These are phyloP conservation scores for Byssothecium circinans DNA, from an alignment of 2,329 filamentous ascomycete species.

Conservation along the genomic window DNA sequence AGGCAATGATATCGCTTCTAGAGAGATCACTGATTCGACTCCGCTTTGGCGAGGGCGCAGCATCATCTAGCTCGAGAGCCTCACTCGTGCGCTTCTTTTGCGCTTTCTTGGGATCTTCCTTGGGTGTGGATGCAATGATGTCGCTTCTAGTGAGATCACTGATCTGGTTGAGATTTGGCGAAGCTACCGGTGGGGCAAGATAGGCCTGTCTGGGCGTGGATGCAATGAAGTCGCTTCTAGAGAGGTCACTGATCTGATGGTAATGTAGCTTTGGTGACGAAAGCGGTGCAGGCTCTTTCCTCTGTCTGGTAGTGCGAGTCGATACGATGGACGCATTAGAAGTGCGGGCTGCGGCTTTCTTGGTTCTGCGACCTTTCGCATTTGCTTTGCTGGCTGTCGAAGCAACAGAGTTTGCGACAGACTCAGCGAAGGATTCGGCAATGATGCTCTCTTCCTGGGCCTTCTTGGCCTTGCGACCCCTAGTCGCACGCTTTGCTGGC, in stretches of 20 bases:
- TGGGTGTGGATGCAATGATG: constrained; percentile 1
- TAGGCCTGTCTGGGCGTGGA: background rate
- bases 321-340: constrained; percentile 8
- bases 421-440: background rate
- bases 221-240: constrained; percentile 3
- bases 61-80: constrained; percentile 12
- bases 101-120: background rate
- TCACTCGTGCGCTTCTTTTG: constrained; percentile 23
- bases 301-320: constrained; percentile 13
- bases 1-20: constrained; percentile 1
- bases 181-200: background rate
- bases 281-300: constrained; percentile 8
- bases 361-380: constrained; percentile 4
- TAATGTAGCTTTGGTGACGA: constrained; percentile 3
- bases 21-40: constrained; percentile 12
- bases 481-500: constrained; percentile 5
- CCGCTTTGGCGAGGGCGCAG: constrained; percentile 5
- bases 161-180: constrained; percentile 7
- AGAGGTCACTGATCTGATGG: constrained; percentile 10
- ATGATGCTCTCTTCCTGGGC: background rate
- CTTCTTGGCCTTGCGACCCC: constrained; percentile 7
- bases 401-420: constrained; percentile 3
- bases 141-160: constrained; percentile 11
- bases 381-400: constrained; percentile 1
- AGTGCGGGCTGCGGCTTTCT: constrained; percentile 4